These are phyloP conservation scores for Lecanoromycetidae sp. DNA, from an alignment of 2,329 filamentous ascomycete species.

Conservation along the genomic window DNA sequence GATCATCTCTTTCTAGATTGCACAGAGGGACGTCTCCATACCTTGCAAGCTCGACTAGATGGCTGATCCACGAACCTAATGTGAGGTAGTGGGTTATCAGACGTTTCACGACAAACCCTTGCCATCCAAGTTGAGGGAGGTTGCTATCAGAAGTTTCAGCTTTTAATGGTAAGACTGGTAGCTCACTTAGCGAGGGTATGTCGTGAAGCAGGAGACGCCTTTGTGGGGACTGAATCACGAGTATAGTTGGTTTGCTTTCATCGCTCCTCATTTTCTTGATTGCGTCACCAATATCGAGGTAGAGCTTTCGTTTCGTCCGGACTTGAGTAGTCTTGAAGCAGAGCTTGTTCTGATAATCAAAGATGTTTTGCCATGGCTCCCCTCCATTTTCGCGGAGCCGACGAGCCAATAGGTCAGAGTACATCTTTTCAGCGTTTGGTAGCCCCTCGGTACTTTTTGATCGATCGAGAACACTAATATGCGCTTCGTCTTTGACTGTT, in stretches of 20 bases:
- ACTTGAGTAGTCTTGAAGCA: constrained; percentile 80
- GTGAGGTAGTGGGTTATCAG: constrained; percentile 83
- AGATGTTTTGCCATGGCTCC: constrained; percentile 59
- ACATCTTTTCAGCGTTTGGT: constrained; percentile 82
- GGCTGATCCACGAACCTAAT: constrained; percentile 81
- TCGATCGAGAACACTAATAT: constrained; percentile 79
- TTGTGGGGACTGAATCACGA: constrained; percentile 85
- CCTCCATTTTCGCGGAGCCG: constrained; percentile 44
- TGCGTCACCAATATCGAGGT: constrained; percentile 75
- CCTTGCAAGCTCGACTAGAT: constrained; percentile 73
- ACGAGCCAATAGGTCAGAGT: constrained; percentile 57
- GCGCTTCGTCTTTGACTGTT: constrained; percentile 62
- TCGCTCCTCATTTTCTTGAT: constrained; percentile 86
- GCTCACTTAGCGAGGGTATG: constrained; percentile 68
- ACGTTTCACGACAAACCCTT: constrained; percentile 72
- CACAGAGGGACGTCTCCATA: constrained; percentile 93
- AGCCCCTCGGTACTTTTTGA: constrained; percentile 70
- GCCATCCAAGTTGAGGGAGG: constrained; percentile 86
- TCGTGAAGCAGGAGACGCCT: constrained; percentile 70
- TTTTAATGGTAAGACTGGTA: constrained; percentile 70
- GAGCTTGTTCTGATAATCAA: constrained; percentile 76
- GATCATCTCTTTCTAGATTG: constrained; percentile 89
- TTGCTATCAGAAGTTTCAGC: constrained; percentile 76
- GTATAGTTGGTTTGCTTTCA: constrained; percentile 63
- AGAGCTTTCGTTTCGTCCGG: constrained; percentile 76